Evolutionary conservation across 768 basidiomycete genomes (phyloP).

Genomic region (Podaxis sp.): DNA sequence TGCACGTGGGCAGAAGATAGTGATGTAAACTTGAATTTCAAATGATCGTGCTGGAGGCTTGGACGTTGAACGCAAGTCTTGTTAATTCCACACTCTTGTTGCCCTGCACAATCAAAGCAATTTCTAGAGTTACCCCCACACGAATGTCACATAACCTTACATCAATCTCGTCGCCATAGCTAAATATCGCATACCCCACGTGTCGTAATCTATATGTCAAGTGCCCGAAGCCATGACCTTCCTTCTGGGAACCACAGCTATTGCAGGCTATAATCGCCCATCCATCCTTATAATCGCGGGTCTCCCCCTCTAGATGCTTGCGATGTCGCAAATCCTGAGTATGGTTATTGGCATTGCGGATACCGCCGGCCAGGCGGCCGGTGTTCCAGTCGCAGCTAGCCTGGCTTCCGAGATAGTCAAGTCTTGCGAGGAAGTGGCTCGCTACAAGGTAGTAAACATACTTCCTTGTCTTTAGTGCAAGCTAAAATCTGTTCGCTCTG

Average conservation of each 20-base stretch:
- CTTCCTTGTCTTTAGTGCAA: conserved; percentile 1
- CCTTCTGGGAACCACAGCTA: neutral
- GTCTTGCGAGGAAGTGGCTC: conserved; percentile 44
- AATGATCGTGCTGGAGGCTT: neutral
- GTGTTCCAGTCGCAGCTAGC: conserved; percentile 46
- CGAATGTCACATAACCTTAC: neutral
- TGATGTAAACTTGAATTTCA: neutral
- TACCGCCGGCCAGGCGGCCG: conserved; percentile 42
- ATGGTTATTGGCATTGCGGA: conserved; percentile 33
- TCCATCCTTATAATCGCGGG: neutral
- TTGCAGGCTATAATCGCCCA: neutral
- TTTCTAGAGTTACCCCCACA: no score
- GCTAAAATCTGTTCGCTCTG: neutral
- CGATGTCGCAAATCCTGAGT: conserved; percentile 24
- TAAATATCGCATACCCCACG: neutral
- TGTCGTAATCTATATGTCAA: neutral
- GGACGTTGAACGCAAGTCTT: neutral
- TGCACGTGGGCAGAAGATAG: conserved; percentile 1
- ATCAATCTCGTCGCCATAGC: neutral
- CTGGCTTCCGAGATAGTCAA: conserved; percentile 43
- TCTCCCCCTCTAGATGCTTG: neutral
- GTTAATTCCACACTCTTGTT: neutral
- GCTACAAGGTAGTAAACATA: conserved; percentile 43
- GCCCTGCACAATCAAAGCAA: neutral
- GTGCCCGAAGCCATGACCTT: neutral